Conservation (phyloP, 1,139 yeast species). For the Pichia sp. region DNA sequence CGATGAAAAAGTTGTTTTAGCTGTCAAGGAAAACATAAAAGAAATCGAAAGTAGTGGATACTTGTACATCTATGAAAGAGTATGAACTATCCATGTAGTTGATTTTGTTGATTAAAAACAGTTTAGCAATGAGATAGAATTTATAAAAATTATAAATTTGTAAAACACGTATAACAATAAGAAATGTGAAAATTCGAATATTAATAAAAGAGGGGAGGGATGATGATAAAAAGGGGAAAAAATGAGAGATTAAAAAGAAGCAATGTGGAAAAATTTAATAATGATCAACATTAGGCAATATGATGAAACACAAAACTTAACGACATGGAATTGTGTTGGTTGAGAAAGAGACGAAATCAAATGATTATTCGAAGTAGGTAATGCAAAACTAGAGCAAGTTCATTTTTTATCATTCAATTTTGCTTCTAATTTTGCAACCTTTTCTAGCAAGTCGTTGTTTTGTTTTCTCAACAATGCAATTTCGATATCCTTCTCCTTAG, state of each 20-base stretch:
- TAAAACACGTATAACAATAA: too few relatives aligned
- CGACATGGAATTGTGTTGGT: too few relatives aligned
- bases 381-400: too few relatives aligned
- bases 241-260: too few relatives aligned
- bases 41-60: slow-evolving; percentile 67
- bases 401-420: slow-evolving; percentile 24
- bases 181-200: too few relatives aligned
- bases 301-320: too few relatives aligned
- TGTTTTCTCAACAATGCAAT: slow-evolving; percentile 57
- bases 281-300: too few relatives aligned
- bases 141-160: neutral
- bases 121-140: neutral
- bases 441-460: slow-evolving; percentile 42
- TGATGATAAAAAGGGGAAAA: too few relatives aligned
- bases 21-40: slow-evolving; percentile 55
- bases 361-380: too few relatives aligned
- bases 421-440: slow-evolving; percentile 31
- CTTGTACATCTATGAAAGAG: slow-evolving; percentile 47
- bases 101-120: neutral
- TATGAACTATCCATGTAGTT: slow-evolving; percentile 16
- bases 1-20: slow-evolving; percentile 88
- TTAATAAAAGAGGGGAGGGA: neutral
- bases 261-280: too few relatives aligned
- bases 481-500: slow-evolving; percentile 70
- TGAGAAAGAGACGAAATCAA: too few relatives aligned